Percentiles rank a stretch among this genome's conserved stretches.
phyloP scores from a whole-genome alignment of 805 yeast genomes.

The Tanozyma kutaoensis region DNA sequence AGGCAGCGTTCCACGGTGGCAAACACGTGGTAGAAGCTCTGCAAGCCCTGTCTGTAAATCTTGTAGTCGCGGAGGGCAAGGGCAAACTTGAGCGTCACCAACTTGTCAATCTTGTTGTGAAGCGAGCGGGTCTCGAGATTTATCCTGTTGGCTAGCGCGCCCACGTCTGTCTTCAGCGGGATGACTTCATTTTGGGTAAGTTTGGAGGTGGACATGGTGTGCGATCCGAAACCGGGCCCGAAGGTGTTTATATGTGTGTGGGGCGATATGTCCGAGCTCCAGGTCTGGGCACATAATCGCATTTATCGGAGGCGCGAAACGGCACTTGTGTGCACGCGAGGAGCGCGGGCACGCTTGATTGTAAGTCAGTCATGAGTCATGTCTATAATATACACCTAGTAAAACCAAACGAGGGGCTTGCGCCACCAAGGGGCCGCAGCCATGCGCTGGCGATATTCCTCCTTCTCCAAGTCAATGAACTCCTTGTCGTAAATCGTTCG shows the following conservation, averaged over 20 bases:
- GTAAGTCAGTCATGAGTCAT: too few relatives aligned
- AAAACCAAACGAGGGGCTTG: slow-evolving; percentile 8
- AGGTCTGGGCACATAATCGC: too few relatives aligned
- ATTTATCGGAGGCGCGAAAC: too few relatives aligned
- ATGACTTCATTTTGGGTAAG: slow-evolving; percentile 37
- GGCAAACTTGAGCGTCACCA: slow-evolving; percentile 58
- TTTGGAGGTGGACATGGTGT: too few relatives aligned
- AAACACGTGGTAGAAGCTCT: slow-evolving; percentile 59
- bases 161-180: slow-evolving; percentile 69
- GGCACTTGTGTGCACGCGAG: too few relatives aligned
- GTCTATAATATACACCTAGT: slow-evolving; percentile 1
- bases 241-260: too few relatives aligned
- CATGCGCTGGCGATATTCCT: slow-evolving; percentile 7
- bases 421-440: slow-evolving; percentile 6
- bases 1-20: slow-evolving; percentile 46
- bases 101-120: slow-evolving; percentile 59
- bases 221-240: too few relatives aligned
- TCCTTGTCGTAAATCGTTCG: slow-evolving; percentile 12
- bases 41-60: slow-evolving; percentile 72
- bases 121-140: slow-evolving; percentile 50
- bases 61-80: slow-evolving; percentile 64
- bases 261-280: too few relatives aligned
- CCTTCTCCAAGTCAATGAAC: slow-evolving; percentile 11
- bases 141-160: slow-evolving; percentile 76
- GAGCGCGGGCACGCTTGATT: too few relatives aligned